Base-by-base conservation (phyloP, 2,329 filamentous ascomycete genomes). In the Epichloe sp. region DNA sequence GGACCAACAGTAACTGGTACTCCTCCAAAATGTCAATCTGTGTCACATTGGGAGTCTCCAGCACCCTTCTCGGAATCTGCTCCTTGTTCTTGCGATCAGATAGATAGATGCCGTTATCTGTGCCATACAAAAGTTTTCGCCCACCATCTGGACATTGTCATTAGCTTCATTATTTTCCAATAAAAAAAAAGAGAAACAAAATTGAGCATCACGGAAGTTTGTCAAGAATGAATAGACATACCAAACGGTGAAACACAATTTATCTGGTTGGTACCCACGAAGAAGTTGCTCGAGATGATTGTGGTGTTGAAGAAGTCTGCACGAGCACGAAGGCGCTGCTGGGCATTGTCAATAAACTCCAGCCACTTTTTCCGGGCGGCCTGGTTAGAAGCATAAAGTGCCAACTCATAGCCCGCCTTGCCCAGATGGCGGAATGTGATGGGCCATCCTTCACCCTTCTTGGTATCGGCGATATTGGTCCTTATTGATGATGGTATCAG, bases 11-110 rank as follows among this genome's bases (percentile, higher is more conserved):
- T 51, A 98, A 80, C 59, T 89, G 83, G 64, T 97, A 95, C 68
- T 97, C 90, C 67, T 98, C 93, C 42, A 98, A 75, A 6, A 95
- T 90, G 64, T 98, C 93, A 55, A 98, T 85, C 65, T 98, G 93
- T 0, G 91, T 95, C 26, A 98, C 93, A 54, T 83, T 83, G 54
- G 84, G 85, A 51, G 83, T 82, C 63, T 98, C 93, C 51, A 98
- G 77, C 36, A 95, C 88, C 50, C 88, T 82, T 59, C 82, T 83
- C 5, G 93, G 93, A 68, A 64, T 78, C 73, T 66, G 83, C 70
- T 95, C 89, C 67, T 88, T 94, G 42, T 86, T 83, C 72, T 88
- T 91, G 50, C 93, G 85, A 60, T 98, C 93, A 37, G 87, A 89
- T 31, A 97, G 75, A 65, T 88, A 98, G 47, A 98, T 87, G 53